phyloP scores from a whole-genome alignment of 495 filamentous ascomycete genomes.

The Lineolata rhizophorae region DNA sequence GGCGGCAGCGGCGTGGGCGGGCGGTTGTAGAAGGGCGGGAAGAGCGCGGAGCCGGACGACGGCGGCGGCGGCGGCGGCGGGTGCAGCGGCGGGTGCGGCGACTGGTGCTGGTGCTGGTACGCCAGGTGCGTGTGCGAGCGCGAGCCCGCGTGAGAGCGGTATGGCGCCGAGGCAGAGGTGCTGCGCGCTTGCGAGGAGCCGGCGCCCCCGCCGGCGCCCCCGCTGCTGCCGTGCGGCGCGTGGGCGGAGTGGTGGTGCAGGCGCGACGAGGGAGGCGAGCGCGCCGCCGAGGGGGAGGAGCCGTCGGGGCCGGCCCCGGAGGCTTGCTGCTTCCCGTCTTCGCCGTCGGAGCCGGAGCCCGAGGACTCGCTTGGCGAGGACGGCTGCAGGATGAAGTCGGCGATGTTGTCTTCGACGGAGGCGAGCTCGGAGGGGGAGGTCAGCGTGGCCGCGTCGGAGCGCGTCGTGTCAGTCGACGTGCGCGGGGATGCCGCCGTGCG shows the following conservation, averaged over 20 bases:
- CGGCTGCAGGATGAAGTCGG: no score
- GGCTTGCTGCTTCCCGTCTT: conserved; percentile 4
- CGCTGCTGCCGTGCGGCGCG: no score
- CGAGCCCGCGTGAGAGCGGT: no score
- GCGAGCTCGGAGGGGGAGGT: conserved; percentile 15
- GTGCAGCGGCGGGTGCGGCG: no score
- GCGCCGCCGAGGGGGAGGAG: conserved; percentile 5
- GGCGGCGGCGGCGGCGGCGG: no score
- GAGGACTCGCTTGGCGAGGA: conserved; percentile 2
- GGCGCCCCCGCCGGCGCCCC: no score
- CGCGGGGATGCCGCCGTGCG: conserved; percentile 7
- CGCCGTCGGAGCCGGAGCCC: conserved; percentile 4
- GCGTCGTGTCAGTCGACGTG: conserved; percentile 6
- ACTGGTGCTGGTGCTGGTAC: conserved; percentile 7
- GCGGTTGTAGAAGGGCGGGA: conserved; percentile 26
- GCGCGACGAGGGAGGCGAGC: conserved; percentile 9
- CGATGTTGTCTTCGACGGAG: conserved; percentile 14
- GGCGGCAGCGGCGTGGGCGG: conserved; percentile 54
- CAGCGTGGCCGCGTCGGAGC: no score
- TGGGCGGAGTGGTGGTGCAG: no score
- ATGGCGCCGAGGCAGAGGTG: no score
- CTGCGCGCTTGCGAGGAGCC: no score
- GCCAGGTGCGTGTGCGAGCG: conserved; percentile 15
- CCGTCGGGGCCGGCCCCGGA: conserved; percentile 7
- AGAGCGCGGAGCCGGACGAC: conserved; percentile 12